Evolutionary conservation across 768 basidiomycete genomes (phyloP).

Genomic region (Punctularia strigosozonata): DNA sequence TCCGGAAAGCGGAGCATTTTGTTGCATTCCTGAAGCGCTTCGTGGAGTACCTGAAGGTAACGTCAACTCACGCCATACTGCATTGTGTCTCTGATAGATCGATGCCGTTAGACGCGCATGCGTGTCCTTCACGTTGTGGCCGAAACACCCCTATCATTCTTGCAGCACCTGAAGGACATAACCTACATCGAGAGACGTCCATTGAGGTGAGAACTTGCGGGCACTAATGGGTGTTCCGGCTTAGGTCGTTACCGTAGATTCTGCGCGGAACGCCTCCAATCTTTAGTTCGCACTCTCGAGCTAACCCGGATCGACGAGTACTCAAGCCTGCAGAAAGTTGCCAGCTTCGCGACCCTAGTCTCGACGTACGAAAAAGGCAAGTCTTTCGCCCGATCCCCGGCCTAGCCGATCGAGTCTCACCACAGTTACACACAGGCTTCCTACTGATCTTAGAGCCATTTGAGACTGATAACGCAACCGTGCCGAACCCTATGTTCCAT

Average conservation of each 20-base stretch:
- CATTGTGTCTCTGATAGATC: neutral
- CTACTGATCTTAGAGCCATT: constrained; percentile 95
- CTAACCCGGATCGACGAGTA: constrained; percentile 86
- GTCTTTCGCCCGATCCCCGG: neutral
- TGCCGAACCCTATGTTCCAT: constrained; percentile 97
- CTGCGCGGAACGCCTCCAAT: constrained; percentile 92
- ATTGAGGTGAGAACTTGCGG: constrained; percentile 44
- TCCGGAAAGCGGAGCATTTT: constrained; percentile 97
- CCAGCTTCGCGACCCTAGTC: constrained; percentile 90
- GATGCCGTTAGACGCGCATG: constrained; percentile 73
- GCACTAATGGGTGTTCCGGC: neutral
- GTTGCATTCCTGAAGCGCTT: constrained; percentile 97
- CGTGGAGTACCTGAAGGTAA: constrained; percentile 97
- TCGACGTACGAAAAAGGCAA: constrained; percentile 95
- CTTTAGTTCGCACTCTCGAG: constrained; percentile 86
- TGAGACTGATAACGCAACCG: constrained; percentile 96
- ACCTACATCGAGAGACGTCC: constrained; percentile 96
- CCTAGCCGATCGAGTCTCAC: neutral
- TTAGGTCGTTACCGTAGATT: constrained; percentile 41
- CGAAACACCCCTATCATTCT: constrained; percentile 91
- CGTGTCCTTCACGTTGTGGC: constrained; percentile 98
- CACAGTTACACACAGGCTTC: constrained; percentile 49
- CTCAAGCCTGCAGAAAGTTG: constrained; percentile 87
- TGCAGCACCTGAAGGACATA: constrained; percentile 97
- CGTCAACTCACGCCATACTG: neutral